phyloP scores from a whole-genome alignment of 768 basidiomycete species.

The Leccinum uliginosum region DNA sequence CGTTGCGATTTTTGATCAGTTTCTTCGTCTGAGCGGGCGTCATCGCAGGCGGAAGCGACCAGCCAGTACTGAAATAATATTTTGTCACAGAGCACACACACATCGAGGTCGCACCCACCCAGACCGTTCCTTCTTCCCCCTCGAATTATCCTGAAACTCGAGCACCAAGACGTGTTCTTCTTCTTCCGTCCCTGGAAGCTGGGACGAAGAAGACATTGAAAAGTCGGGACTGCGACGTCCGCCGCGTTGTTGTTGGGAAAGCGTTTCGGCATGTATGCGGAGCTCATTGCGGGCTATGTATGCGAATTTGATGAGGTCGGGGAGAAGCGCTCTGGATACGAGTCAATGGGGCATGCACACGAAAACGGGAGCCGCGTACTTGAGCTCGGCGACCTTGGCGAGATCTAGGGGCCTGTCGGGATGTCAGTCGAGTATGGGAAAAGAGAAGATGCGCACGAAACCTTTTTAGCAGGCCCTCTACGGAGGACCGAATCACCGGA shows the following conservation, averaged over 20 bases:
- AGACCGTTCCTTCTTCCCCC: slow-evolving; percentile 27
- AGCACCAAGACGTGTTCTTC: slow-evolving; percentile 49
- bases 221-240: slow-evolving; percentile 43
- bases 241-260: slow-evolving; percentile 15
- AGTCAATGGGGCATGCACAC: background rate
- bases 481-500: slow-evolving; percentile 67
- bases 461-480: slow-evolving; percentile 76
- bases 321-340: slow-evolving; percentile 63
- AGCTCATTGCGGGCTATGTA: slow-evolving; percentile 68
- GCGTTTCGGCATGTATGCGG: slow-evolving; percentile 44
- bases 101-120: slow-evolving; percentile 17
- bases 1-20: slow-evolving; percentile 67
- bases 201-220: slow-evolving; percentile 27
- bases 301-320: slow-evolving; percentile 75
- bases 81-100: background rate
- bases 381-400: slow-evolving; percentile 75
- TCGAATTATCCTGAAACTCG: slow-evolving; percentile 47
- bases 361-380: slow-evolving; percentile 39
- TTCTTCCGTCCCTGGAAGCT: slow-evolving; percentile 24
- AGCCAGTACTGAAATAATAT: slow-evolving; percentile 13
- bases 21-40: slow-evolving; percentile 60
- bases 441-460: slow-evolving; percentile 24
- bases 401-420: slow-evolving; percentile 70
- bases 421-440: background rate
- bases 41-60: slow-evolving; percentile 33